These are phyloP conservation scores for Yarrowia keelungensis DNA, from an alignment of 805 yeast species.

Conservation along the genomic window DNA sequence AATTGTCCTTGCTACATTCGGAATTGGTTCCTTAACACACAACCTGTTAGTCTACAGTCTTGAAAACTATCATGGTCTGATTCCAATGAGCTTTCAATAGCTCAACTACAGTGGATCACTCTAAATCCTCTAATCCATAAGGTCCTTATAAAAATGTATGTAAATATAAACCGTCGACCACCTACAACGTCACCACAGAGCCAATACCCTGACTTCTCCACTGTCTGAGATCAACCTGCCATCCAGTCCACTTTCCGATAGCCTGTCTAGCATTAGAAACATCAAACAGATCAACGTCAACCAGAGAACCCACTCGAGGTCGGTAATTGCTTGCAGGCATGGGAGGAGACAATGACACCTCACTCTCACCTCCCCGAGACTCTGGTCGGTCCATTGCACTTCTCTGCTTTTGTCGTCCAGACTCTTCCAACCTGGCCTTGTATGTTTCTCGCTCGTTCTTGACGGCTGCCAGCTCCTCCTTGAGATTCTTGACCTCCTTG, in stretches of 20 bases:
- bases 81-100: no score
- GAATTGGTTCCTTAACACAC: no score
- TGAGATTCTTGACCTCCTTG: conserved; percentile 36
- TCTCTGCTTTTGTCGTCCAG: conserved; percentile 44
- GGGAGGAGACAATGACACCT: conserved; percentile 45
- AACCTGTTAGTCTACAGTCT: no score
- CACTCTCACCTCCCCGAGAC: conserved; percentile 41
- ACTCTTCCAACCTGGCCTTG: conserved; percentile 36
- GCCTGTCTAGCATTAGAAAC: conserved; percentile 56
- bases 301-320: conserved; percentile 45
- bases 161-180: background rate
- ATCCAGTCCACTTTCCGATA: conserved; percentile 76
- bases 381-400: conserved; percentile 38
- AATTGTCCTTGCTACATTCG: no score
- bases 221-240: conserved; percentile 84
- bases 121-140: no score
- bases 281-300: conserved; percentile 52
- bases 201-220: conserved; percentile 81
- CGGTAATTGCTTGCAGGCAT: conserved; percentile 23
- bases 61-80: no score
- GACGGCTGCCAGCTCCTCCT: conserved; percentile 37
- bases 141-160: background rate
- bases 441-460: conserved; percentile 40
- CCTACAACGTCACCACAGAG: conserved; percentile 57
- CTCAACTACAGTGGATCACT: no score